Conservation (phyloP, 306 rosid genomes). For the Malus orientalis region DNA sequence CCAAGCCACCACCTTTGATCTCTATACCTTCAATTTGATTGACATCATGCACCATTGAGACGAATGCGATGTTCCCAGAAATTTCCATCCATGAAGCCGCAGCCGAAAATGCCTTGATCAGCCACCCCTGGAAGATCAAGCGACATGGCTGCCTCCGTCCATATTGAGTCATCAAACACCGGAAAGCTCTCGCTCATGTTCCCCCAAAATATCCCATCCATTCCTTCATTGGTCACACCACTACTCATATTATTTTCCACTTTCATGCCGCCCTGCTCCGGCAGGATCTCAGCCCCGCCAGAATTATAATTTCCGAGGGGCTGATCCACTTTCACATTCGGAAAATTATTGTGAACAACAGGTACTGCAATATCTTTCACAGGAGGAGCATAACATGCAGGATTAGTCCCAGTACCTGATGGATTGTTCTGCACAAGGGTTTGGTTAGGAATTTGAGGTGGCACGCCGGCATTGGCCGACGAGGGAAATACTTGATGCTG, state of each 20-base stretch:
- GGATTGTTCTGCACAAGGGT: not conserved
- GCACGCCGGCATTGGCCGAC: not conserved
- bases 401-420: not conserved
- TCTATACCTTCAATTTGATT: not conserved
- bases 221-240: conserved; percentile 2
- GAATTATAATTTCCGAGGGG: not conserved
- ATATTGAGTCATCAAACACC: conserved; percentile 48
- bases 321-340: not conserved
- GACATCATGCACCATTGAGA: conserved; percentile 53
- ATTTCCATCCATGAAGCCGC: conserved; percentile 28
- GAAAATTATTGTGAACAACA: not conserved
- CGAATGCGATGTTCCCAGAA: conserved; percentile 37
- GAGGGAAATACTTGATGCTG: not conserved
- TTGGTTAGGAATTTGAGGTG: not conserved
- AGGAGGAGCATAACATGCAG: not conserved
- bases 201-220: conserved; percentile 29
- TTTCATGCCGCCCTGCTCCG: not conserved
- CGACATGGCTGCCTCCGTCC: conserved; percentile 73
- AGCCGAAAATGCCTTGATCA: conserved; percentile 12
- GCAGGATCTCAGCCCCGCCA: not conserved
- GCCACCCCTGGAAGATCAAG: conserved; percentile 44
- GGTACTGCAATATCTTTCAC: not conserved
- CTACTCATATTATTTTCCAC: not conserved
- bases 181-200: conserved; percentile 27
- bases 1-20: not conserved